Evolutionary conservation across 2,329 filamentous ascomycete genomes (phyloP).

Genomic region (Sporothrix variecibatus): DNA sequence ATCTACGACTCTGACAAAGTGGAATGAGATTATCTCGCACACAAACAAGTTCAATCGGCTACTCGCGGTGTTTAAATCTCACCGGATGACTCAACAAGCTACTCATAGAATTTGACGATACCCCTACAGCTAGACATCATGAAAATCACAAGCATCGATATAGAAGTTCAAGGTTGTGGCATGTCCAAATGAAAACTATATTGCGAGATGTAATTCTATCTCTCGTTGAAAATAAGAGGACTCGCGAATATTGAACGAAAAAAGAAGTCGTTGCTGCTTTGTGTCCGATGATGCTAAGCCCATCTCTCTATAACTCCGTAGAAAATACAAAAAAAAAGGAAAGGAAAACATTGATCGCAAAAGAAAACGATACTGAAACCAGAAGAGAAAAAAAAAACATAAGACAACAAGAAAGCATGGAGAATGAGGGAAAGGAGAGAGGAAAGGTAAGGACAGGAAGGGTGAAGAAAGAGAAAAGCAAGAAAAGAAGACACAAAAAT

Average conservation of each 20-base stretch:
- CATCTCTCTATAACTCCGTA: constrained; percentile 5
- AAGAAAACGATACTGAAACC: not conserved
- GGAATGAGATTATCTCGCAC: not conserved
- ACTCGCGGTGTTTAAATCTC: not conserved
- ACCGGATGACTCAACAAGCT: not conserved
- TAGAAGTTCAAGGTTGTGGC: not conserved
- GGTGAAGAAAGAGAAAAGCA: not conserved
- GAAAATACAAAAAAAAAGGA: constrained; percentile 1
- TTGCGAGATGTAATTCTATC: constrained; percentile 12
- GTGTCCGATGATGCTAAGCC: constrained; percentile 1
- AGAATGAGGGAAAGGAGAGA: not conserved
- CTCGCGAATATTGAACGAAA: not conserved
- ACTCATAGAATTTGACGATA: too few species aligned
- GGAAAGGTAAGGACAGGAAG: not conserved
- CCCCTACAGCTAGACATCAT: too few species aligned
- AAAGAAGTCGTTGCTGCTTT: not conserved
- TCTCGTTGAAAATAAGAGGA: not conserved
- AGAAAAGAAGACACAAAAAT: not conserved
- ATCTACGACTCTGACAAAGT: not conserved
- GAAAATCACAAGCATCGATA: too few species aligned
- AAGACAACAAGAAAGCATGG: not conserved
- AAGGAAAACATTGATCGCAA: not conserved
- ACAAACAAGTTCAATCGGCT: not conserved
- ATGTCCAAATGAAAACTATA: not conserved
- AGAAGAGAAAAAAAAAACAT: not conserved